Evolutionary conservation across 2,329 filamentous ascomycete species (phyloP).

Genomic region (Sporothrix sp.): DNA sequence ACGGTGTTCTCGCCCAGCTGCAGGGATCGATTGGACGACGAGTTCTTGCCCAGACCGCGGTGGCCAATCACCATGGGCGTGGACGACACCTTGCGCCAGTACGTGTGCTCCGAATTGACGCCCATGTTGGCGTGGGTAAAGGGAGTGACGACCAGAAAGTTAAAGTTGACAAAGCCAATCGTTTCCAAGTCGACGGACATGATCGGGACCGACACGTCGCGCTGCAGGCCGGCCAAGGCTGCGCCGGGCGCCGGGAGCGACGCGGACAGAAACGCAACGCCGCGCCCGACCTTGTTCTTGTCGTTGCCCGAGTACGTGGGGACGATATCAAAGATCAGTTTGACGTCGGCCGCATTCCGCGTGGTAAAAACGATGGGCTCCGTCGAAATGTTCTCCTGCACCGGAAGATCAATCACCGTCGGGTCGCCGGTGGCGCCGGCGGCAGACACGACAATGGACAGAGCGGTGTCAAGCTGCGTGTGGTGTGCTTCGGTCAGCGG

Average conservation of each 20-base stretch:
- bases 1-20: conserved; percentile 96
- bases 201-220: conserved; percentile 86
- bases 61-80: conserved; percentile 67
- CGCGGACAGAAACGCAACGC: conserved; percentile 76
- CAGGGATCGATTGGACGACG: conserved; percentile 69
- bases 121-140: conserved; percentile 93
- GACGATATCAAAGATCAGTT: conserved; percentile 86
- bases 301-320: conserved; percentile 89
- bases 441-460: conserved; percentile 85
- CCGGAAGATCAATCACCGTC: conserved; percentile 80
- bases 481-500: conserved; percentile 80
- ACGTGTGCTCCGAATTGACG: conserved; percentile 81
- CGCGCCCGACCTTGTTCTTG: conserved; percentile 81
- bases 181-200: conserved; percentile 77
- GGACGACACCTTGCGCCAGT: conserved; percentile 86
- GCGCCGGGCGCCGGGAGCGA: conserved; percentile 75
- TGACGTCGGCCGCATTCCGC: conserved; percentile 67
- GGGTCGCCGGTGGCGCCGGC: conserved; percentile 77
- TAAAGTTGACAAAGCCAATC: conserved; percentile 93
- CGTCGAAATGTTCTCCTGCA: conserved; percentile 87
- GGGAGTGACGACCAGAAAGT: conserved; percentile 88
- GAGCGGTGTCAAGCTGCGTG: conserved; percentile 85
- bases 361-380: conserved; percentile 89
- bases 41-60: conserved; percentile 81
- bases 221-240: conserved; percentile 84